phyloP scores from a whole-genome alignment of 305 asterid genomes.

The Nicotiana rustica region DNA sequence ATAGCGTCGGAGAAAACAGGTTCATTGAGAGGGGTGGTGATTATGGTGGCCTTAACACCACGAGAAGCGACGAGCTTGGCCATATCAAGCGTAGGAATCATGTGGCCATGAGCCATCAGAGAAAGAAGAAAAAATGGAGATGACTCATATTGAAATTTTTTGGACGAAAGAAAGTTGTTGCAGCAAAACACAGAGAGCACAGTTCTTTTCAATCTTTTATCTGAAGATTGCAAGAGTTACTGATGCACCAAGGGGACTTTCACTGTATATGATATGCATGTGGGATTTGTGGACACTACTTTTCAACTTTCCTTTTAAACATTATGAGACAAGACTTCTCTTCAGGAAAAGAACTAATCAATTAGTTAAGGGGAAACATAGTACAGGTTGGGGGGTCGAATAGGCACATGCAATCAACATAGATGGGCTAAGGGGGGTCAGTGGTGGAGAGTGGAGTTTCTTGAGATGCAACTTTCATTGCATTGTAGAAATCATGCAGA shows the following conservation, averaged over 20 bases:
- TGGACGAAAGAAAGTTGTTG: background rate
- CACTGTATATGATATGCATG: background rate
- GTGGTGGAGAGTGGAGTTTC: too few species aligned
- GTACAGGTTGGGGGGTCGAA: background rate
- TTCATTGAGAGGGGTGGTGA: slow-evolving; percentile 49
- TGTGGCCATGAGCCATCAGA: slow-evolving; percentile 39
- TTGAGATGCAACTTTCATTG: background rate
- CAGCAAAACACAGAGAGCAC: background rate
- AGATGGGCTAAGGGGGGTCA: too few species aligned
- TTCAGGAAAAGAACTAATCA: background rate
- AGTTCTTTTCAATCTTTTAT: background rate
- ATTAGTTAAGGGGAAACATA: background rate
- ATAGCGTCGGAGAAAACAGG: slow-evolving; percentile 48
- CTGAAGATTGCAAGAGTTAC: background rate
- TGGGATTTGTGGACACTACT: background rate
- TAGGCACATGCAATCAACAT: background rate
- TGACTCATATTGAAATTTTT: background rate
- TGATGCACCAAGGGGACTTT: background rate
- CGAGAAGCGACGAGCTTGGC: slow-evolving; percentile 49
- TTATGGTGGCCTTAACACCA: slow-evolving; percentile 58
- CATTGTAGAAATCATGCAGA: background rate
- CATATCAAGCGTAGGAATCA: slow-evolving; percentile 42
- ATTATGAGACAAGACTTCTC: background rate
- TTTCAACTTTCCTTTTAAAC: background rate
- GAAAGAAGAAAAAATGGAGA: slow-evolving; percentile 38